Conservation (phyloP, 495 filamentous ascomycete species). For the Aspergillus cavernicola region DNA sequence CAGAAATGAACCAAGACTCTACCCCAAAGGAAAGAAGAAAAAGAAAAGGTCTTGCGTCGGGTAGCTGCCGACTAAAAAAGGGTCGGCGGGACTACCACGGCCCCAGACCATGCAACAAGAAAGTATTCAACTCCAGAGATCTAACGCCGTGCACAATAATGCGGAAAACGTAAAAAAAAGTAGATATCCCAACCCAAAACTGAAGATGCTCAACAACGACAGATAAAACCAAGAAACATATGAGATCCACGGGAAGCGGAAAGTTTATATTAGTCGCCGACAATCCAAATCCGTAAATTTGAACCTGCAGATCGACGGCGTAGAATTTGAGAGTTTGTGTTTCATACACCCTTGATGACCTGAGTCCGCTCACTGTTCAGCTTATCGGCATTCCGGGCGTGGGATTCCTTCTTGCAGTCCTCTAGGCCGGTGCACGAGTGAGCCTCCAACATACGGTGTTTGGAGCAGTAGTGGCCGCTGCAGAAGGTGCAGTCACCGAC, state of each 20-base stretch:
- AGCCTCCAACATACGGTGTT: slow-evolving; percentile 87
- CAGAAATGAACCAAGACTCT: slow-evolving; percentile 10
- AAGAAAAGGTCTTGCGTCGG: slow-evolving; percentile 10
- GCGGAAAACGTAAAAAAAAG: slow-evolving; percentile 10
- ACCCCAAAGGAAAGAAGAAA: slow-evolving; percentile 11
- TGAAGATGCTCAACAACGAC: slow-evolving; percentile 14
- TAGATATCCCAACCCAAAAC: slow-evolving; percentile 14
- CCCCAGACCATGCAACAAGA: slow-evolving; percentile 3
- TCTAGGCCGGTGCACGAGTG: slow-evolving; percentile 93
- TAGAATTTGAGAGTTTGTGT: not conserved
- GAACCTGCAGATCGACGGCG: too few relatives aligned
- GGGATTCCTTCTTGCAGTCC: slow-evolving; percentile 93
- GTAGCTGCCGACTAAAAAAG: slow-evolving; percentile 5
- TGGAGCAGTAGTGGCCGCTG: slow-evolving; percentile 86
- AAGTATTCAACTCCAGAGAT: slow-evolving; percentile 13
- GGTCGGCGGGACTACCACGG: slow-evolving; percentile 2
- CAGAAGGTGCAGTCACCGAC: slow-evolving; percentile 97
- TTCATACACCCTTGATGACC: slow-evolving; percentile 61
- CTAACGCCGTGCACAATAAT: slow-evolving; percentile 21
- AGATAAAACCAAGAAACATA: slow-evolving; percentile 7
- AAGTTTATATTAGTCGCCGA: not conserved
- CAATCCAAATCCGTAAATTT: not conserved
- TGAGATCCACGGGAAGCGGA: not conserved
- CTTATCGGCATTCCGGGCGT: slow-evolving; percentile 88
- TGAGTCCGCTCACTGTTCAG: slow-evolving; percentile 83